phyloP scores from a whole-genome alignment of 768 basidiomycete genomes.

The Pulveroboletus sp. region DNA sequence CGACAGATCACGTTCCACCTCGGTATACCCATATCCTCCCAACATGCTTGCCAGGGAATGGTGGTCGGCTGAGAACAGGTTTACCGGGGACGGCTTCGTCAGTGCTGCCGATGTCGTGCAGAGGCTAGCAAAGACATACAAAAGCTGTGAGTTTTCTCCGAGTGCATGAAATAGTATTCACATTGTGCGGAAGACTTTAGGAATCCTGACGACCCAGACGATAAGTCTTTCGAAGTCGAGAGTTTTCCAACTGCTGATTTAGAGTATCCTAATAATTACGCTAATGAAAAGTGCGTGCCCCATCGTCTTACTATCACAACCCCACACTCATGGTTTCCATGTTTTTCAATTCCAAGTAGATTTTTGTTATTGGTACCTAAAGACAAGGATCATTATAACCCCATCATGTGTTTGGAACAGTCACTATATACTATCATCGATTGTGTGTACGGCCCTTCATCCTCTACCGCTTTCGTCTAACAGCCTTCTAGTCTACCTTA shows the following conservation, averaged over 20 bases:
- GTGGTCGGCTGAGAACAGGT: constrained; percentile 53
- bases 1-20: constrained; percentile 64
- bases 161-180: constrained; percentile 8
- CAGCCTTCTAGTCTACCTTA: constrained; percentile 53
- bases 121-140: constrained; percentile 61
- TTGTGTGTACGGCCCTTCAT: constrained; percentile 40
- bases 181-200: constrained; percentile 51
- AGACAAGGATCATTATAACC: constrained; percentile 85
- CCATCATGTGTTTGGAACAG: constrained; percentile 73
- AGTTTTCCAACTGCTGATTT: constrained; percentile 64
- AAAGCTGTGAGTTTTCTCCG: constrained; percentile 48
- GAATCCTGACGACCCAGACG: constrained; percentile 58
- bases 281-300: constrained; percentile 56
- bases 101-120: constrained; percentile 65
- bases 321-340: background rate
- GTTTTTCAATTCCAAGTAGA: constrained; percentile 31
- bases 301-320: background rate
- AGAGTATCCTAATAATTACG: constrained; percentile 71
- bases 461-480: constrained; percentile 2
- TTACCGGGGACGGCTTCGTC: constrained; percentile 46
- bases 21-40: constrained; percentile 37
- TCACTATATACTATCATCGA: constrained; percentile 69
- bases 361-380: constrained; percentile 76
- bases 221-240: constrained; percentile 60
- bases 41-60: constrained; percentile 30